Percentiles rank a stretch among this genome's conserved stretches.
Evolutionary conservation across 1,139 yeast genomes (phyloP).

Genomic region (Scheffersomyces illinoinensis): DNA sequence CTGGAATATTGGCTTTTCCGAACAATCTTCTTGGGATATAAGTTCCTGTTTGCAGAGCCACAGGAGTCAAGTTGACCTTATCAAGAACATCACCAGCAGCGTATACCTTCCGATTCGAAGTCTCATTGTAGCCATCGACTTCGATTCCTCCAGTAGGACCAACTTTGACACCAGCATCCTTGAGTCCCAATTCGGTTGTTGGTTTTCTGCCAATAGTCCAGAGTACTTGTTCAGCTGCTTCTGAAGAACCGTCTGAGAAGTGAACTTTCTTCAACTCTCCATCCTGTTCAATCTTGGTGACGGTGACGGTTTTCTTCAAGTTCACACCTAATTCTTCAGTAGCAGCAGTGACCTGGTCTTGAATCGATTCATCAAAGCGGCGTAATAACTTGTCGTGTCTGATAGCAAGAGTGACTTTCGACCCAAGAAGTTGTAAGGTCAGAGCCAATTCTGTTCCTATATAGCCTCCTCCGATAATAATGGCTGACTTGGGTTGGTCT

Average conservation of each 20-base stretch:
- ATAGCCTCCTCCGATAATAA: slow-evolving; percentile 1
- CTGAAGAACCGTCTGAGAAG: not conserved
- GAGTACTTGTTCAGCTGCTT: not conserved
- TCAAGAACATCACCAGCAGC: slow-evolving; percentile 3
- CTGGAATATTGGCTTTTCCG: not conserved
- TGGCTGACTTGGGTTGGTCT: not conserved
- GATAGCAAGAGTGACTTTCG: slow-evolving; percentile 9
- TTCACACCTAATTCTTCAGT: not conserved
- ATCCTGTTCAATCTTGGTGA: not conserved
- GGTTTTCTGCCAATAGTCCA: slow-evolving; percentile 3
- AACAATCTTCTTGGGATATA: not conserved
- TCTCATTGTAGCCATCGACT: slow-evolving; percentile 1
- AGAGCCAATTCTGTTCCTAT: slow-evolving; percentile 2
- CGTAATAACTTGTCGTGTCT: slow-evolving; percentile 12
- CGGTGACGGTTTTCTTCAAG: not conserved
- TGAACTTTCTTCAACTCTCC: not conserved
- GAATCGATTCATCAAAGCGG: slow-evolving; percentile 4
- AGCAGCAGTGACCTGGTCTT: not conserved
- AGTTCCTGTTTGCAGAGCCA: not conserved
- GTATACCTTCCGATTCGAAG: slow-evolving; percentile 1
- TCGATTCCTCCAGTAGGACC: not conserved
- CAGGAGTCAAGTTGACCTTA: not conserved
- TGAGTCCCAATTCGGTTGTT: not conserved
- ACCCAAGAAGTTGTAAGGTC: slow-evolving; percentile 7
- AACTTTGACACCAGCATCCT: slow-evolving; percentile 1